These are phyloP conservation scores for Acephala macrosclerotiorum DNA, from an alignment of 2,329 filamentous ascomycete genomes.

Conservation along the genomic window DNA sequence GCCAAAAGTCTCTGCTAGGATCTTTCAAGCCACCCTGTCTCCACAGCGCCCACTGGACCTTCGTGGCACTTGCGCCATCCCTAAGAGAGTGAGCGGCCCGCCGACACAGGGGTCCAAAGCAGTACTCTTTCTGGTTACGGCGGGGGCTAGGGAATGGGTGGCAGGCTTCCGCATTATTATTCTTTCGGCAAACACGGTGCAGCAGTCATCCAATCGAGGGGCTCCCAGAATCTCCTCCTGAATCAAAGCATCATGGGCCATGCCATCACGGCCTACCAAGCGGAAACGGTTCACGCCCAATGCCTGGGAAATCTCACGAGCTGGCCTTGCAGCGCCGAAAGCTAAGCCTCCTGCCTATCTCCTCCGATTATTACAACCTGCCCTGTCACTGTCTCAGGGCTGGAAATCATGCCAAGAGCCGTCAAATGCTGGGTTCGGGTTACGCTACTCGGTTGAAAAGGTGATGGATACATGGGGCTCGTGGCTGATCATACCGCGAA, in stretches of 20 bases:
- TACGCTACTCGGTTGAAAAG: neutral
- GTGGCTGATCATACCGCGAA: slow-evolving; percentile 15
- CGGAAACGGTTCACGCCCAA: neutral
- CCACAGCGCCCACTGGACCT: too few relatives aligned
- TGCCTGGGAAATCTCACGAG: neutral
- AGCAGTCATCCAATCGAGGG: neutral
- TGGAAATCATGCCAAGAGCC: neutral
- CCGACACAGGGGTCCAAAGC: too few relatives aligned
- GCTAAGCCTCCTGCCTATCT: slow-evolving; percentile 4
- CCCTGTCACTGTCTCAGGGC: neutral
- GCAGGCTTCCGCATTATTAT: neutral
- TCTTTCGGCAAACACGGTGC: slow-evolving; percentile 1
- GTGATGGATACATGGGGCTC: neutral
- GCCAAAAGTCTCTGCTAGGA: too few relatives aligned
- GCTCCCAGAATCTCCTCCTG: neutral
- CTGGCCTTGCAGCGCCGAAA: neutral
- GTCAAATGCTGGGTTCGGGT: neutral
- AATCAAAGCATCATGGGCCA: neutral
- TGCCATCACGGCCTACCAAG: neutral
- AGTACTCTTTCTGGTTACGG: too few relatives aligned
- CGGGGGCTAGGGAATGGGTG: neutral
- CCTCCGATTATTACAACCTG: neutral
- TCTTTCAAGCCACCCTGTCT: too few relatives aligned
- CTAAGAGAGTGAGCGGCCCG: too few relatives aligned
- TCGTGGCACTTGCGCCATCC: too few relatives aligned